phyloP scores from a whole-genome alignment of 768 basidiomycete species.

The Xanthoconium stramineum region DNA sequence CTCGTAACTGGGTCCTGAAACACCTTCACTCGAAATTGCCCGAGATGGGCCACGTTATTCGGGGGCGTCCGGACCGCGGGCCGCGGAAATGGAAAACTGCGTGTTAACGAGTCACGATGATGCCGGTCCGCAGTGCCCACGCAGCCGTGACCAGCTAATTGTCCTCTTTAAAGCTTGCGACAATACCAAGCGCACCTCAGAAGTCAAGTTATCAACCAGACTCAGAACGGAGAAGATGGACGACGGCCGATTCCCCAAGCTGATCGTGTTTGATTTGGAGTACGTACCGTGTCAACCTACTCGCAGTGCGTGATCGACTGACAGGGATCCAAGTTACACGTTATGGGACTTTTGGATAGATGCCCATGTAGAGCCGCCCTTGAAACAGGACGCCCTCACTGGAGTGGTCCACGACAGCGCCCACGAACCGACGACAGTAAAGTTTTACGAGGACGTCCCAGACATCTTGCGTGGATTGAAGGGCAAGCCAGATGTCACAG shows the following conservation, averaged over 20 bases:
- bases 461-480: conserved; percentile 62
- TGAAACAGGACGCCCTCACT: conserved; percentile 40
- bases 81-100: too few species aligned
- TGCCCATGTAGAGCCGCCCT: conserved; percentile 62
- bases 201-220: background rate
- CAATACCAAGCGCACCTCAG: background rate
- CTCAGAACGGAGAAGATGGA: conserved; percentile 13
- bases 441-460: conserved; percentile 77
- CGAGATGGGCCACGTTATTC: background rate
- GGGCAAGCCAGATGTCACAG: conserved; percentile 39
- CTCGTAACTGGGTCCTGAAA: too few species aligned
- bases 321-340: conserved; percentile 58
- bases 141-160: background rate
- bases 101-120: background rate
- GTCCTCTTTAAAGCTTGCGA: background rate
- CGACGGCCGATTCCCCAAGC: conserved; percentile 45
- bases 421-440: conserved; percentile 35
- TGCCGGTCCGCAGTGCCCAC: too few species aligned
- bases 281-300: conserved; percentile 32
- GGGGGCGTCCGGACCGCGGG: too few species aligned
- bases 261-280: conserved; percentile 84
- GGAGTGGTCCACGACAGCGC: conserved; percentile 26
- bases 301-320: background rate
- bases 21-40: too few species aligned
- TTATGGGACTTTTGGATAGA: conserved; percentile 90